Base-by-base conservation (phyloP, 2,329 filamentous ascomycete species). In the Diaporthe caulivora region DNA sequence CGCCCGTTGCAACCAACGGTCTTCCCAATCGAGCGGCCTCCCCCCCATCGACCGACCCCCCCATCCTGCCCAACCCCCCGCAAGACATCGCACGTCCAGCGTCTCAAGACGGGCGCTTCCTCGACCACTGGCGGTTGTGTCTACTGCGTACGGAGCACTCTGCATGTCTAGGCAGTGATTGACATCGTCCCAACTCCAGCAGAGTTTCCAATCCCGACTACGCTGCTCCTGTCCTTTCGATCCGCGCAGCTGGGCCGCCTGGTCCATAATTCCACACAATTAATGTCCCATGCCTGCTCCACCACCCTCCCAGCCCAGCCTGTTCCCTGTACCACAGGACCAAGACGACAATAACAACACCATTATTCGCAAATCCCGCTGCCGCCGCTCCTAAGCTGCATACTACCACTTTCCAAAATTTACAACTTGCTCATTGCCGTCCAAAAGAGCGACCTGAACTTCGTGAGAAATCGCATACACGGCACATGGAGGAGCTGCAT, bases 41-140 rank as follows among this genome's bases (percentile, higher is more conserved):
- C 47, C 62, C 47, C 26, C 37, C 60, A 8, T n/a, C n/a, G n/a
- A n/a, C n/a, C n/a, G n/a, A n/a, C n/a, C n/a, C n/a, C n/a, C n/a
- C n/a, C n/a, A n/a, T n/a, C n/a, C n/a, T n/a, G n/a, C n/a, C n/a
- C n/a, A n/a, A n/a, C 26, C 26, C 67, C 53, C 42, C 21, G 54
- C 68, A 47, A 60, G 24, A 60, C 68, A 47, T 70, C 54, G 54
- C 54, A 70, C 68, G 29, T 40, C 54, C 68, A 51, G 54, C 42
- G 68, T 70, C 42, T 70, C 54, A 51, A 70, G 68, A 58, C 67
- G 18, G 54, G 68, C 68, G 68, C 54, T 70, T 70, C 68, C 42
- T 26, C n/a, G 29, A 70, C 68, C 68, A 70, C 67, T 58, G 58
- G 58, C 58, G 42, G 42, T 21, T 49, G 58, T 64, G 11, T 40